Conservation (phyloP, 1,284 basidiomycete genomes). For the Polyporus tsugae region DNA sequence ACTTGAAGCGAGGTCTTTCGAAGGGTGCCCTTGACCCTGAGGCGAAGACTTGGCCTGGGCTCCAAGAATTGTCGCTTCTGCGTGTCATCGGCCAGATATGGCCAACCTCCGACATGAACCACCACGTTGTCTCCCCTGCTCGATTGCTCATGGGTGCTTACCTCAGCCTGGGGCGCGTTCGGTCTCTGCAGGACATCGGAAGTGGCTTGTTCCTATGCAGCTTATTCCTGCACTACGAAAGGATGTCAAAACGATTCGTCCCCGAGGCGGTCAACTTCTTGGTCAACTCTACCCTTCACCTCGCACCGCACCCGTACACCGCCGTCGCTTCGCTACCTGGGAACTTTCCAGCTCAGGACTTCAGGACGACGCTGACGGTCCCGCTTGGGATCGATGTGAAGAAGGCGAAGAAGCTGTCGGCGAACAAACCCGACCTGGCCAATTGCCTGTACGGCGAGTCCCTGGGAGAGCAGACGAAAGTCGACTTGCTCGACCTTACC, state of each 20-base stretch:
- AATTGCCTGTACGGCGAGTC: conserved; percentile 47
- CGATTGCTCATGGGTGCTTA: conserved; percentile 93
- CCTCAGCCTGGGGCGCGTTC: conserved; percentile 84
- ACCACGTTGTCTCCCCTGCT: conserved; percentile 89
- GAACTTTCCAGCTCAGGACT: conserved; percentile 78
- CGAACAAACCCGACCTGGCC: conserved; percentile 57
- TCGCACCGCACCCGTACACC: conserved; percentile 71
- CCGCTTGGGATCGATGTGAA: conserved; percentile 51
- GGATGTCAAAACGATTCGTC: conserved; percentile 84
- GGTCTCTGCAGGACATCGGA: conserved; percentile 78
- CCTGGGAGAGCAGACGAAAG: conserved; percentile 68
- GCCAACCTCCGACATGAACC: conserved; percentile 95
- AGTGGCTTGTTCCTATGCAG: conserved; percentile 92
- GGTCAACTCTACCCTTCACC: conserved; percentile 72
- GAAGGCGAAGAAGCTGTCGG: conserved; percentile 49
- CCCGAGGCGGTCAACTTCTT: conserved; percentile 93
- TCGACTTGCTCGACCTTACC: conserved; percentile 68
- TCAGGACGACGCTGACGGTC: conserved; percentile 56
- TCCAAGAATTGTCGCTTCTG: conserved; percentile 85
- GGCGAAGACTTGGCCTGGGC: conserved; percentile 89
- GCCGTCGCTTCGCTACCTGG: conserved; percentile 63
- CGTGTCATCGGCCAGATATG: conserved; percentile 85
- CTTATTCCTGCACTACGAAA: conserved; percentile 85
- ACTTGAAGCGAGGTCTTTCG: conserved; percentile 86
- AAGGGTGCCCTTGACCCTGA: conserved; percentile 70